Conservation (phyloP, 352 stramenopile genomes). For the Phytophthora vignae region DNA sequence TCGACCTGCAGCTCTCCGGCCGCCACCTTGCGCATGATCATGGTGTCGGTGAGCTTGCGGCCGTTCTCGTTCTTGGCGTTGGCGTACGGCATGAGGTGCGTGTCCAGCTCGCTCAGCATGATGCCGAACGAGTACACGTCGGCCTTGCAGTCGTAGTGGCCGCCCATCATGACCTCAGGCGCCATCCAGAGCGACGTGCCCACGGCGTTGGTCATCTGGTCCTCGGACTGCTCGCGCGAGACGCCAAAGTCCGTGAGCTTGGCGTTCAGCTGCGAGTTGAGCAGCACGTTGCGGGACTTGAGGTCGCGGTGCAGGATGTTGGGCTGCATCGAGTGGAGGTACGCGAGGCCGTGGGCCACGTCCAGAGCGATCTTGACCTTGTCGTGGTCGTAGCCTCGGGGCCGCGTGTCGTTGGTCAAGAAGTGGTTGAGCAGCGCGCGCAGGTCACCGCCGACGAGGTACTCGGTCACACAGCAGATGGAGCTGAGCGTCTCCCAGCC, state of each 20-base stretch:
- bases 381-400: conserved; percentile 51
- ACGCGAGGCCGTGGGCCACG: conserved; percentile 51
- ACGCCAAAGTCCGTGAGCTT: conserved; percentile 74
- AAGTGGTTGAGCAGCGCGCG: conserved; percentile 48
- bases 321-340: conserved; percentile 59
- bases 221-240: conserved; percentile 48
- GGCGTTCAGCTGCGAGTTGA: conserved; percentile 51
- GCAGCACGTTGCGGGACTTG: conserved; percentile 84
- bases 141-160: conserved; percentile 51
- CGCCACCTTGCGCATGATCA: conserved; percentile 51
- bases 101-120: conserved; percentile 57
- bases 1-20: conserved; percentile 41
- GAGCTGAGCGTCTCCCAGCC: conserved; percentile 59
- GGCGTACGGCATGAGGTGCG: conserved; percentile 53
- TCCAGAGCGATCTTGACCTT: conserved; percentile 65
- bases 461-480: conserved; percentile 61
- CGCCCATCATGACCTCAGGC: conserved; percentile 59
- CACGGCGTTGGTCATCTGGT: conserved; percentile 54
- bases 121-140: conserved; percentile 65
- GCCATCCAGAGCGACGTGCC: conserved; percentile 67
- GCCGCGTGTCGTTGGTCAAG: conserved; percentile 27
- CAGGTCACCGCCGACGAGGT: conserved; percentile 55
- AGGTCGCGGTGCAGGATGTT: conserved; percentile 71
- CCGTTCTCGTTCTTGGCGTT: conserved; percentile 42
- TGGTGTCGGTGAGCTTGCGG: conserved; percentile 42